Evolutionary conservation across 495 filamentous ascomycete genomes (phyloP), one percentile per base, ranked within the genome.

Genomic region (Tuber umbilicatum): DNA sequence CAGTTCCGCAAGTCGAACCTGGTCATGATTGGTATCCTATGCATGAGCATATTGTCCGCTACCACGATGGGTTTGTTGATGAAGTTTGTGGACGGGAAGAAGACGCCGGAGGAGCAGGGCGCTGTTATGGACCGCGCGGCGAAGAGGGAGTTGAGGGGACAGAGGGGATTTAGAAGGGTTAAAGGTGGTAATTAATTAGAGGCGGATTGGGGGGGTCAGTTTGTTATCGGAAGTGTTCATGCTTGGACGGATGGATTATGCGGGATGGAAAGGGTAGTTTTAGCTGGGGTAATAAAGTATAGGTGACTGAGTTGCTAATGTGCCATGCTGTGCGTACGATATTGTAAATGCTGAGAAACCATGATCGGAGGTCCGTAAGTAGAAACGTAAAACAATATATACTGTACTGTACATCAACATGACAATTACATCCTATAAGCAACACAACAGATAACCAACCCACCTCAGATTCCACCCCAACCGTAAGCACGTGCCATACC

Each of bases 21-120:
- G 74, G 89, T 91, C 60, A 96, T 97, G 93, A 88, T 97, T 47
- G 93, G 92, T 17, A 97, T 97, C 74, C 83, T 97, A 38, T 89
- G 88, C 77, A 83, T 89, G 42, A 94, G 92, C 83, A 94, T 97
- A 70, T 75, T 92, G 3, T 89, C 90, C 77, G 89, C 91, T 21
- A 79, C 89, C 12, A 76, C 86, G 50, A 92, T 94, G 90, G 87
- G 89, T 45, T 76, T 90, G n/a, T 79, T 92, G 71, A 83, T 94
- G 41, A 86, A 85, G 70, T 72, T 90, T 42, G 84, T 92, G 27
- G 75, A 76, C 35, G 69, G 64, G 31, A 64, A 39, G n/a, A 73
- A 69, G 45, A 31, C n/a, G 3, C 47, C 23, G 43, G 75, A 68
- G 16, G 42, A 41, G 23, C 23, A 73, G 27, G 40, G 47, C 3